phyloP scores from a whole-genome alignment of 1,139 yeast genomes.

The Lodderomyces metapsilosis region DNA sequence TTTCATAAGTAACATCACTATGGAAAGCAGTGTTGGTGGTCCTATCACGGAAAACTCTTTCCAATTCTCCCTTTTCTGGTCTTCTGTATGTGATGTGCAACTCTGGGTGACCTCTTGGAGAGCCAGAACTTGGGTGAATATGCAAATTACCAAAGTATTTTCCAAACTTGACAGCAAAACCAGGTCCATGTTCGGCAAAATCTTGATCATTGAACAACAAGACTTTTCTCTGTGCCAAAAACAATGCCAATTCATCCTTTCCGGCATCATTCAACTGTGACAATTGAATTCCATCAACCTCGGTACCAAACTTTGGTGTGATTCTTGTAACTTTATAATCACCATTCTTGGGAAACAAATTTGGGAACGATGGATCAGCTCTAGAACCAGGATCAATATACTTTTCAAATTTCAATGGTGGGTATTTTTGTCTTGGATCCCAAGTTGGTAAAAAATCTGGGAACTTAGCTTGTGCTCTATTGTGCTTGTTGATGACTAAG shows the following conservation, averaged over 20 bases:
- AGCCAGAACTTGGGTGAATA: slow-evolving; percentile 29
- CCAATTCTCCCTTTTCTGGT: slow-evolving; percentile 25
- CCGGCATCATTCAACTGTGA: slow-evolving; percentile 30
- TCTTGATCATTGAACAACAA: slow-evolving; percentile 33
- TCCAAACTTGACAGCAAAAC: slow-evolving; percentile 28
- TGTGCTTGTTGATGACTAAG: slow-evolving; percentile 26
- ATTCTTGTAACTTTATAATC: slow-evolving; percentile 19
- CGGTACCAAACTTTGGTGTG: slow-evolving; percentile 35
- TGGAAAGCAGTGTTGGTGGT: slow-evolving; percentile 25
- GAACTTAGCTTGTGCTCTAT: slow-evolving; percentile 27
- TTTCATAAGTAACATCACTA: slow-evolving; percentile 32
- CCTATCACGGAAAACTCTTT: slow-evolving; percentile 19
- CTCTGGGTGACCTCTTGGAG: slow-evolving; percentile 28
- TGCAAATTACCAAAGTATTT: slow-evolving; percentile 33
- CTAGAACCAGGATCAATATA: slow-evolving; percentile 53
- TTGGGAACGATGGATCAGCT: slow-evolving; percentile 28
- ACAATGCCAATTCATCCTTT: slow-evolving; percentile 33
- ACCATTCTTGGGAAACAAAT: slow-evolving; percentile 23
- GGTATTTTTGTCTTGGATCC: slow-evolving; percentile 44
- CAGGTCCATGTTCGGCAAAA: slow-evolving; percentile 30
- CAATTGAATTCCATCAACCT: slow-evolving; percentile 31
- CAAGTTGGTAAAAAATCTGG: slow-evolving; percentile 55
- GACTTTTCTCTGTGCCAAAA: slow-evolving; percentile 31
- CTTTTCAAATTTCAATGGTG: slow-evolving; percentile 47
- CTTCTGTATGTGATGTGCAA: slow-evolving; percentile 30